Evolutionary conservation across 1,139 yeast species (phyloP), one percentile per base, ranked within the genome.

Genomic region (Hyphopichia pseudoburtonii): DNA sequence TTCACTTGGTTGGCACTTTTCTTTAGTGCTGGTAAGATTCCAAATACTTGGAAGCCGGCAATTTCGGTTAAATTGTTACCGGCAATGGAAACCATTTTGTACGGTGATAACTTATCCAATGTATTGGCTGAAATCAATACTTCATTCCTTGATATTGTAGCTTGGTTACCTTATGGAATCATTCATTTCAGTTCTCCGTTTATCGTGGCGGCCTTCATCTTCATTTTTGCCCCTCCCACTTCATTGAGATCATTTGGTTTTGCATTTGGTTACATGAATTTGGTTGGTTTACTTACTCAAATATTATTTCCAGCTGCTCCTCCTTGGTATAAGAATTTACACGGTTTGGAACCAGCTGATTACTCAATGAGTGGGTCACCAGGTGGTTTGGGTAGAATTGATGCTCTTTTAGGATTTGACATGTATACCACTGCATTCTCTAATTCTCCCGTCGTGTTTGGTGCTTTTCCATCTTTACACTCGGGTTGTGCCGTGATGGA

Each of bases 241-340:
- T 73, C 89, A 8, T 67, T 92, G 36, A 80, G 95, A 45, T 81
- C 89, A 4, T 94, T 84, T 62, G 97, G 90, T 4, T 87, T 89
- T 70, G 94, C 97, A 7, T 89, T 92, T 65, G 99, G 99, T n/a
- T 90, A 86, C 68, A 86, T 92, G 94, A 92, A 90, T 63, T 67
- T 89, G 49, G 57, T 79, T 34, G 98, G 97, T 31, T 97, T 92
- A 17, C 56, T 70, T 33, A 76, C 78, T 41, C 98, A 92, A 65
- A 75, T 88, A 46, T 48, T 80, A 21, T 89, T 88, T 60, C 97
- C 98, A 3, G 88, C 95, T 35, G 97, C 98, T 42, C 96, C 99
- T 24, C 99, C 99, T 25, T 92, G 99, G 99, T 92, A 94, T 60
- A 89, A 89, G 58, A 80, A 79, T 46, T 63, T 82, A 36, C 82